Evolutionary conservation across 768 basidiomycete genomes (phyloP).

Genomic region (Suillus lakei): DNA sequence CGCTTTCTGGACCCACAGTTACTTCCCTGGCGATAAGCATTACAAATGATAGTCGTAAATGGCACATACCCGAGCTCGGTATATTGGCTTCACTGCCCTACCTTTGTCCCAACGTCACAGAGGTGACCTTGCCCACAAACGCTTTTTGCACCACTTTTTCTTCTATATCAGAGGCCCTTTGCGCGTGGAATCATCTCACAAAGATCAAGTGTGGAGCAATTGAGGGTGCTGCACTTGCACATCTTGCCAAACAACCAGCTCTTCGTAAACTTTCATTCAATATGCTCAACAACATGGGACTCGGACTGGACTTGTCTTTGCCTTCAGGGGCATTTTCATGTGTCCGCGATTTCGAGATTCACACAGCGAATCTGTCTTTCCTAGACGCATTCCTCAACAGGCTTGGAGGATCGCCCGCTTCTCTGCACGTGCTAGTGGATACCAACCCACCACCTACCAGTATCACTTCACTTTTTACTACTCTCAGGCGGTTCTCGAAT

Average conservation of each 20-base stretch:
- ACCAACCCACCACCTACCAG: neutral
- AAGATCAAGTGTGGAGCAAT: slow-evolving; percentile 4
- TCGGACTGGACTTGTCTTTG: neutral
- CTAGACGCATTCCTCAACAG: neutral
- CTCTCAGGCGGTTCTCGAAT: neutral
- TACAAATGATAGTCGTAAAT: neutral
- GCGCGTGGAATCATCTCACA: slow-evolving; percentile 6
- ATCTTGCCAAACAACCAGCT: slow-evolving; percentile 2
- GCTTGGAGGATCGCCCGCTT: slow-evolving; percentile 4
- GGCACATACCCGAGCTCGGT: slow-evolving; percentile 1
- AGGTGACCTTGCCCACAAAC: neutral
- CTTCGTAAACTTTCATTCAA: slow-evolving; percentile 7
- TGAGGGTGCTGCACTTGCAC: slow-evolving; percentile 1
- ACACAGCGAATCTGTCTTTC: neutral
- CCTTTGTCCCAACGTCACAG: slow-evolving; percentile 6
- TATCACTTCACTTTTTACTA: neutral
- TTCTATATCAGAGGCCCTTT: slow-evolving; percentile 8
- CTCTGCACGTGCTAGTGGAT: neutral
- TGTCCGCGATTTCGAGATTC: slow-evolving; percentile 6
- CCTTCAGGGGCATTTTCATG: slow-evolving; percentile 2
- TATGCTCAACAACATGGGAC: neutral
- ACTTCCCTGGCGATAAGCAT: slow-evolving; percentile 2
- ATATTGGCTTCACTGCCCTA: slow-evolving; percentile 10
- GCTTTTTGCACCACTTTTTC: neutral
- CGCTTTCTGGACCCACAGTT: slow-evolving; percentile 9